Evolutionary conservation across 768 basidiomycete genomes (phyloP), one percentile per base, ranked within the genome.

Genomic region (Mycena rebaudengoi): DNA sequence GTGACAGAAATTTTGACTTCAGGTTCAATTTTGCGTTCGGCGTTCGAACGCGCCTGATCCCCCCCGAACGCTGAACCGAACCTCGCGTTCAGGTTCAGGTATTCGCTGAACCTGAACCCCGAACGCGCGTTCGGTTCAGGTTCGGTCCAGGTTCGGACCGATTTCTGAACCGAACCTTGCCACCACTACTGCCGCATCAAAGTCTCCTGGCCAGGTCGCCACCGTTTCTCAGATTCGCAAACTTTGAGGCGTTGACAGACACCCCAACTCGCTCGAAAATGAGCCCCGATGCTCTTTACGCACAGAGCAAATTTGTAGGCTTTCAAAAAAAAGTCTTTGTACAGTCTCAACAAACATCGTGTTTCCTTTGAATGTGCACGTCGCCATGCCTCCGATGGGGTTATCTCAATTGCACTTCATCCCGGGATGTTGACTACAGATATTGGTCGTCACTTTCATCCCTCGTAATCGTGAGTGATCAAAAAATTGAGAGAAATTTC

Each of bases 271-370:
- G 55, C 30, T 55, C 55, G 4, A 46, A 45, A 21, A 25, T 57
- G 55, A 57, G 55, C 25, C 55, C 55, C 16, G 55, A 57, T 28
- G 44, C 23, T 46, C 55, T 57, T 20, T 57, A 57, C 14, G 55
- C 55, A 1, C 55, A 57, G 10, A 57, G 44, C 30, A 57, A 57
- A 46, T 57, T 46, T 20, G 55, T 57, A 12, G 33, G 53, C 18
- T 18, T 6, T 30, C 4, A 16, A 18, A 3, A 25, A n/a, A 28
- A 18, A 11, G 11, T 16, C 32, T 10, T 25, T 37, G 25, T 2
- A 44, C 20, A 10, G 18, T 23, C 28, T 2, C 30, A 57, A 44
- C n/a, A 0, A 55, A 55, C n/a, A 14, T 55, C 20, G 53, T 55
- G 16, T 55, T 44, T 44, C 53, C 16, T 43, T 30, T 2, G 44